Base-by-base conservation (phyloP, 768 basidiomycete species). In the Termitomyces sp. region DNA sequence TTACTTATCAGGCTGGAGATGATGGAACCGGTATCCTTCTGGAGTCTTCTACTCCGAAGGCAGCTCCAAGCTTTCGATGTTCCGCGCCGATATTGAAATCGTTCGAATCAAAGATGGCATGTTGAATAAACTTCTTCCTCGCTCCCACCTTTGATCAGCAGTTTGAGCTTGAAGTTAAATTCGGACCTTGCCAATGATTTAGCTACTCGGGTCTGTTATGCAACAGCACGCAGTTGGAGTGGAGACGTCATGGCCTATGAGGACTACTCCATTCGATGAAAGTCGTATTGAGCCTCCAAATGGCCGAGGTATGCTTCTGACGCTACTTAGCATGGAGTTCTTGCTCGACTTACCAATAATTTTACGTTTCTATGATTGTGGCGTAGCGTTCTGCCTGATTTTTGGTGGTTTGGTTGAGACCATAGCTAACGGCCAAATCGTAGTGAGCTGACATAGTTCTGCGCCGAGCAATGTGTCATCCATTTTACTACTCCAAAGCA, bases 11-110 rank as follows among this genome's bases (percentile, higher is more conserved):
- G 88, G 86, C 70, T 47, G 84, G 31, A 78, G 81, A n/a, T 20
- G 69, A 86, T 63, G 88, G 86, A n/a, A n/a, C n/a, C 61, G 71
- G 86, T 68, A 88, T 88, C 63, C 67, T 26, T 67, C 8, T 4
- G 10, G 26, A 29, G 9, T 4, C 18, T 22, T 22, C 4, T 12
- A 42, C 4, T 42, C 39, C 39, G 20, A 41, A 9, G 7, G 39
- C 8, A 41, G 6, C 18, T 29, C 6, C 20, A 20, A 41, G 3
- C 4, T 42, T 42, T 22, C 20, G 6, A n/a, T 39, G 18, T 39
- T 18, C 18, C 18, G 18, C 3, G 18, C 18, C 18, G 8, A 36
- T 16, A 36, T 36, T 10, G 0, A 34, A n/a, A n/a, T n/a, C n/a
- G n/a, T n/a, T n/a, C n/a, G 37, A 39, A n/a, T 39, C 37, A 39